Evolutionary conservation across 768 basidiomycete genomes (phyloP), one percentile per base, ranked within the genome.

Genomic region (Naganishia randhawae): DNA sequence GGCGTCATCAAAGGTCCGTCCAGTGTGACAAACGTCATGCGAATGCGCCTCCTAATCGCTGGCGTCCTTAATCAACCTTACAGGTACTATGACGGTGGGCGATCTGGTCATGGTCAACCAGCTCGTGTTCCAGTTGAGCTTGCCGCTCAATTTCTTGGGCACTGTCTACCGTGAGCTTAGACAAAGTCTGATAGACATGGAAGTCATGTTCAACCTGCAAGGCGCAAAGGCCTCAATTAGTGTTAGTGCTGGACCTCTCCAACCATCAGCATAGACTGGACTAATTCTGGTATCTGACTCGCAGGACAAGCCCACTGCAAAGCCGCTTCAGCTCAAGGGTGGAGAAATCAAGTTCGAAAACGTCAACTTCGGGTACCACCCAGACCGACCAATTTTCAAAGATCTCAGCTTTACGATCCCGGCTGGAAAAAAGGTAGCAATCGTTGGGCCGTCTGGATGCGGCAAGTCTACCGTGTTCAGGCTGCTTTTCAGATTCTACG

Each of bases 71-170:
- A 9, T 52, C 69, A 71, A 7, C 75, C 39, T 50, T 32, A 14
- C 71, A 94, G 94, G 93, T 9, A 92, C 91, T 0, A 98, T 99
- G 95, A 96, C 94, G 4, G 86, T 99, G 27, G 96, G 96, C 9
- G 96, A 99, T 75, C 85, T 99, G 16, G 96, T 99, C 73, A 98
- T 99, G 95, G 89, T 96, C 73, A 99, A 99, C 80, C 95, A 97
- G 76, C 85, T 99, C 29, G 92, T 98, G 37, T 99, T 99, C 83
- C 96, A 99, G 76, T 83, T 99, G 0, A 96, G 93, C 0, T 82
- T 98, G 35, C 96, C 96, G 3, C 86, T 99, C 69, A 98, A 98
- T 81, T 99, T 99, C 81, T 82, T 99, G 68, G 96, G 82, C 22
- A 91, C 93, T 1, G 94, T 99, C 62, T 99, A 99, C 75, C 91